Evolutionary conservation across 768 basidiomycete genomes (phyloP).

Genomic region (Amanita rimosa): DNA sequence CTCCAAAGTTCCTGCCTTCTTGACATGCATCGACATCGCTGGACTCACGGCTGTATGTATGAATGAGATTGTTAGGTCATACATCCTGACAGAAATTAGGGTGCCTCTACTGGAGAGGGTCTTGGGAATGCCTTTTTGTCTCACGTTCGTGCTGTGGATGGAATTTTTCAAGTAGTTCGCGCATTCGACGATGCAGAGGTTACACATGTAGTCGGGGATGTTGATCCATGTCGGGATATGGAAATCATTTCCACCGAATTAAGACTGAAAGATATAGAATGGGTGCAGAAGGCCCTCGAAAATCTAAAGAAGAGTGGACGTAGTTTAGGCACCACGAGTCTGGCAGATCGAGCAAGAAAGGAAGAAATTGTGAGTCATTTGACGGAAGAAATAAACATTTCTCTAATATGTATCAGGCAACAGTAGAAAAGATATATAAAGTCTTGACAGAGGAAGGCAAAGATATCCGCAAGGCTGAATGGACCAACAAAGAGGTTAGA

Average conservation of each 20-base stretch:
- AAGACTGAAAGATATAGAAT: conserved; percentile 94
- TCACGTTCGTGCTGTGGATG: conserved; percentile 96
- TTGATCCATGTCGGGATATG: conserved; percentile 94
- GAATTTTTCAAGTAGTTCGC: conserved; percentile 97
- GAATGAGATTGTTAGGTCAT: background rate
- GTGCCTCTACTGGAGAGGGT: conserved; percentile 96
- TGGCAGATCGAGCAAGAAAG: conserved; percentile 93
- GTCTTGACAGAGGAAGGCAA: conserved; percentile 68
- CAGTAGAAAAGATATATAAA: conserved; percentile 77
- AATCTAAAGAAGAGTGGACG: conserved; percentile 63
- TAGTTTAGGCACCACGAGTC: conserved; percentile 56
- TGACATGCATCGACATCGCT: conserved; percentile 98
- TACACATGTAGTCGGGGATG: conserved; percentile 97
- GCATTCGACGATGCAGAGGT: conserved; percentile 99
- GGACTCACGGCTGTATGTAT: conserved; percentile 80
- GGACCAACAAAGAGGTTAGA: conserved; percentile 94
- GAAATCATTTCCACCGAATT: conserved; percentile 93
- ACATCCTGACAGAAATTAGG: conserved; percentile 27
- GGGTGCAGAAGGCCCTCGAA: conserved; percentile 90
- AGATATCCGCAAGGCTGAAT: conserved; percentile 88
- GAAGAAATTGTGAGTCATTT: conserved; percentile 72
- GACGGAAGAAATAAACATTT: background rate
- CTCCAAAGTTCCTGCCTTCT: conserved; percentile 81
- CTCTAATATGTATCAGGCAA: conserved; percentile 38
- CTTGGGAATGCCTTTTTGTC: conserved; percentile 97